Base-by-base conservation (phyloP, 768 basidiomycete species). In the Mycena maculata region DNA sequence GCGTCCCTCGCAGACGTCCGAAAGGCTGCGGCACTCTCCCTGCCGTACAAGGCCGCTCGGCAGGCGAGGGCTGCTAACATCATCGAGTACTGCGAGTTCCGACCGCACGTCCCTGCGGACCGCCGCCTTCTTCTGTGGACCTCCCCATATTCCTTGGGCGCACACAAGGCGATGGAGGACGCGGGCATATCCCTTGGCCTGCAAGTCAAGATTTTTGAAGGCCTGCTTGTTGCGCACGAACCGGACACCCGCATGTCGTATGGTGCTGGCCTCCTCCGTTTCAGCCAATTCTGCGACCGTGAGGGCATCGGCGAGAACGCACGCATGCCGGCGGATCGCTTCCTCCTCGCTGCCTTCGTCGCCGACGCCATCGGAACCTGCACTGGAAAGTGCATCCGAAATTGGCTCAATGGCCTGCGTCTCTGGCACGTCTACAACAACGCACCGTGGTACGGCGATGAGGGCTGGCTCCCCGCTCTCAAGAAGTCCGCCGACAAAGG, bases 191-290 rank as follows among this genome's bases (percentile, higher is more conserved):
- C 45, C 2, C 45, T 47, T 5, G 12, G 15, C 25, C 25, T 47
- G 25, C 45, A 44, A 22, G 25, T 16, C 1, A 22, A 16, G 2
- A 27, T 55, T 16, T 55, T 39, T 25, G 53, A 55, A 25, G 38
- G 15, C 10, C 13, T 55, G 33, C 53, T 55, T 1, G n/a, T 10
- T 7, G 38, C 53, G 23, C 53, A 55, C 53, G 23, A 27, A 1
- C 36, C 38, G 15, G 53, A 55, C 16, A 76, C 76, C 10, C 31
- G 41, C 13, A 57, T 39, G 15, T 65, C 13, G n/a, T n/a, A n/a
- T n/a, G n/a, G n/a, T n/a, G 33, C 50, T 9, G 50, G 50, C 2
- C 50, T 52, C 31, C 50, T 23, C 39, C 30, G 30, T 16, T n/a
- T n/a, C n/a, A n/a, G n/a, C n/a, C n/a, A n/a, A n/a, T n/a, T n/a